Percentiles rank a stretch among this genome's conserved stretches.
phyloP scores from a whole-genome alignment of 2,329 filamentous ascomycete genomes.

The Pseudopyricularia cyperi region DNA sequence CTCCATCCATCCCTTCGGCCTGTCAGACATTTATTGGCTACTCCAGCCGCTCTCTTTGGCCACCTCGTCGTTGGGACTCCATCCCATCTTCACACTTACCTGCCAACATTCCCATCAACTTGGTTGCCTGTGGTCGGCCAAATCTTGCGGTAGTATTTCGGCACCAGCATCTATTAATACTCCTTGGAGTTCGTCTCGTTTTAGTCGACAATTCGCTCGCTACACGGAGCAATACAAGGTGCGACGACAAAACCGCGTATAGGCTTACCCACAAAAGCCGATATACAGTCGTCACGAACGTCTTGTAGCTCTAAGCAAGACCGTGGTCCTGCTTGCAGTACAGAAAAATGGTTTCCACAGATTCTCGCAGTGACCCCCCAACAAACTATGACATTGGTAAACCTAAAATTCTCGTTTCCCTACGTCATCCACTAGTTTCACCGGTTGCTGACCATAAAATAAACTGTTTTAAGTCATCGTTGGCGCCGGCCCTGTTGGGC shows the following conservation, averaged over 20 bases:
- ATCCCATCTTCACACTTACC: neutral
- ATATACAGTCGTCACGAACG: neutral
- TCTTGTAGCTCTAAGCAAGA: neutral
- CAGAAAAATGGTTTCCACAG: neutral
- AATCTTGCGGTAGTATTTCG: too few species aligned
- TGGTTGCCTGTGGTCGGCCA: neutral
- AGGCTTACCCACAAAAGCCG: neutral
- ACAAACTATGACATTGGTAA: slow-evolving; percentile 10
- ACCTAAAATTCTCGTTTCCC: neutral
- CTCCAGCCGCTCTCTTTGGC: neutral
- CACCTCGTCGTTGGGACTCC: neutral
- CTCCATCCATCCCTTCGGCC: neutral
- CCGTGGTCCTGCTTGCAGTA: neutral
- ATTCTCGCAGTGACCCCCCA: slow-evolving; percentile 3
- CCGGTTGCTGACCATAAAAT: slow-evolving; percentile 10
- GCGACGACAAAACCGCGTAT: neutral
- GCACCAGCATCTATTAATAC: too few species aligned
- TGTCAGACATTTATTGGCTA: neutral
- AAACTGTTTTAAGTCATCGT: slow-evolving; percentile 54
- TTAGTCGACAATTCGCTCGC: too few species aligned
- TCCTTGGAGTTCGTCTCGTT: too few species aligned
- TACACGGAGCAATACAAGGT: too few species aligned
- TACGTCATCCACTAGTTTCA: neutral
- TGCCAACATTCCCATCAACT: neutral
- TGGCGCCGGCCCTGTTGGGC: slow-evolving; percentile 77